Evolutionary conservation across 2,329 filamentous ascomycete species (phyloP).

Genomic region (Aspergillus alliaceus): DNA sequence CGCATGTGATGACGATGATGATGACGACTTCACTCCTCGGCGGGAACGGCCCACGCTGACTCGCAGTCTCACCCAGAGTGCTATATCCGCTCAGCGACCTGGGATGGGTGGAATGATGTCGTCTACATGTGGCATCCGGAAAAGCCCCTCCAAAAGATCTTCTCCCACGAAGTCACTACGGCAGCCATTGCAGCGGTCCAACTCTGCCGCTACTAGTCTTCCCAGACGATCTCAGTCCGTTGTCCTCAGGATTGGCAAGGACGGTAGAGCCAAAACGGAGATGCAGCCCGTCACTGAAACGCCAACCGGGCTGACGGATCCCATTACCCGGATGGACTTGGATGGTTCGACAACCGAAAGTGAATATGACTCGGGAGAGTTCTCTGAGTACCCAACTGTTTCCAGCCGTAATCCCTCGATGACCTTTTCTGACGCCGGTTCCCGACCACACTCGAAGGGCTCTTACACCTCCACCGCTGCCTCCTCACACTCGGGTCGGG

Average conservation of each 20-base stretch:
- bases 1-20: constrained; percentile 33
- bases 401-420: constrained; percentile 42
- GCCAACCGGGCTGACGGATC: constrained; percentile 35
- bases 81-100: constrained; percentile 30
- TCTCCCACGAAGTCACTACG: constrained; percentile 43
- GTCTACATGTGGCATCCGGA: constrained; percentile 38
- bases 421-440: constrained; percentile 37
- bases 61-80: constrained; percentile 43
- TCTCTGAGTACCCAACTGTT: constrained; percentile 38
- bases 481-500: constrained; percentile 41
- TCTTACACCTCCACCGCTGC: constrained; percentile 44
- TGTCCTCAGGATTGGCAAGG: constrained; percentile 48
- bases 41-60: constrained; percentile 37
- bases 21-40: constrained; percentile 36
- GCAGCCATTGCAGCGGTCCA: constrained; percentile 31
- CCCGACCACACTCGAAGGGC: constrained; percentile 45
- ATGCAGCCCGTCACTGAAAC: constrained; percentile 38
- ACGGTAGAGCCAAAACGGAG: constrained; percentile 49
- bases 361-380: constrained; percentile 43
- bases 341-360: constrained; percentile 46
- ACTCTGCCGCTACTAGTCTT: constrained; percentile 29
- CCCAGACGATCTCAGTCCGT: constrained; percentile 43
- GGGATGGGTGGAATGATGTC: constrained; percentile 33
- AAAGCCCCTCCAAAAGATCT: constrained; percentile 43
- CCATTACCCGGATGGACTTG: constrained; percentile 38